These are phyloP conservation scores for Chamaecyparis obtusa DNA, from an alignment of 75 land plant species.

Conservation along the genomic window DNA sequence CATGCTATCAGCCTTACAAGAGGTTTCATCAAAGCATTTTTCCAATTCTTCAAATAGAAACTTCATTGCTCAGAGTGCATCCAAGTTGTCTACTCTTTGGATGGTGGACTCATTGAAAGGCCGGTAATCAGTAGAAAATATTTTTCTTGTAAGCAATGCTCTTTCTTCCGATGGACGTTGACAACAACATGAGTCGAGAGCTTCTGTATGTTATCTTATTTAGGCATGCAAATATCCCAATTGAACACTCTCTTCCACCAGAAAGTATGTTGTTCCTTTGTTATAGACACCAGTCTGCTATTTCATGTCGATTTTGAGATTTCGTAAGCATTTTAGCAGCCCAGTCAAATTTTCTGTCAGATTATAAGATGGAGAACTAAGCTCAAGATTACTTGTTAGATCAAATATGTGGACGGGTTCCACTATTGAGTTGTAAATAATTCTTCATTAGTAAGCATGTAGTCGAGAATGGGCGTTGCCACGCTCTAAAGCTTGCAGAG, in stretches of 20 bases:
- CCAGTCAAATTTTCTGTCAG: neutral
- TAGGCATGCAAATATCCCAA: neutral
- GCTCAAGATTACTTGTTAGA: neutral
- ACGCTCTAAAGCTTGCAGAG: neutral
- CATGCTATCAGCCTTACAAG: conserved; percentile 52
- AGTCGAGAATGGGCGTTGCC: neutral
- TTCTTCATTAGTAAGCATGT: neutral
- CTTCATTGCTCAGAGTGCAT: conserved; percentile 45
- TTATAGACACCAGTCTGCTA: neutral
- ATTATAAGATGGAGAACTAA: neutral
- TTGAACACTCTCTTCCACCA: neutral
- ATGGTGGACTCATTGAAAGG: neutral
- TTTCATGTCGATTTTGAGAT: conserved; percentile 1
- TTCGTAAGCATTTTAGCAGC: neutral
- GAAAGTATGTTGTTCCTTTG: neutral
- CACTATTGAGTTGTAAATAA: neutral
- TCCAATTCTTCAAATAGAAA: conserved; percentile 44
- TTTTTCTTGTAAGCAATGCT: neutral
- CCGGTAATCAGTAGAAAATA: neutral
- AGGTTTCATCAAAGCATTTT: conserved; percentile 44
- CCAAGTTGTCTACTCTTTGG: conserved; percentile 52
- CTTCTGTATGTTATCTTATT: neutral
- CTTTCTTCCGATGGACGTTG: neutral
- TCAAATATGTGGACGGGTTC: neutral
- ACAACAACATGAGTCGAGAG: neutral